phyloP scores from a whole-genome alignment of 495 filamentous ascomycete genomes.

The Lasiosphaeriaceae sp. region DNA sequence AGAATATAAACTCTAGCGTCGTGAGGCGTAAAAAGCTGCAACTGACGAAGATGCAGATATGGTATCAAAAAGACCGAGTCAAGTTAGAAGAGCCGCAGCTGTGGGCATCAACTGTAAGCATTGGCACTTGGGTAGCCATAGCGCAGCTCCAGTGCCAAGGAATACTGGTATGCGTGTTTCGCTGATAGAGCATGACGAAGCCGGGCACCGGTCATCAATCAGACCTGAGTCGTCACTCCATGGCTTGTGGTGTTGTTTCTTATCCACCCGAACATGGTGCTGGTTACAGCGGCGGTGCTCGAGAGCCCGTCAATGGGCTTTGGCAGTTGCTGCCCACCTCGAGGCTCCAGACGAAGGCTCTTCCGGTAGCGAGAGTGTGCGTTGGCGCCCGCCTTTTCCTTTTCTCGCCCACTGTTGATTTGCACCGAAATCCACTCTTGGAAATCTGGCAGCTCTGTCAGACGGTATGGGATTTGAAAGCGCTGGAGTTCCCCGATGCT shows the following conservation, averaged over 20 bases:
- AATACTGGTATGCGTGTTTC: not conserved
- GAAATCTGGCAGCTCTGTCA: slow-evolving; percentile 80
- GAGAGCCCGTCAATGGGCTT: slow-evolving; percentile 46
- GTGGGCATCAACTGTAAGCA: not conserved
- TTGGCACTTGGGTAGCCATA: not conserved
- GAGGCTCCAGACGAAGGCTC: slow-evolving; percentile 81
- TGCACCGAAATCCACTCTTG: slow-evolving; percentile 91
- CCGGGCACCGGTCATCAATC: slow-evolving; percentile 1
- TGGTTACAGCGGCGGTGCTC: slow-evolving; percentile 1
- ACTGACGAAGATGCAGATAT: slow-evolving; percentile 9
- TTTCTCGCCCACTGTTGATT: slow-evolving; percentile 73
- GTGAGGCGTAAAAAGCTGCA: no score
- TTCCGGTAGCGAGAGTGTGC: slow-evolving; percentile 83
- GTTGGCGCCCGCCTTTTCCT: slow-evolving; percentile 62
- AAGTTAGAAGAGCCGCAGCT: not conserved
- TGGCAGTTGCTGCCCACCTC: slow-evolving; percentile 54
- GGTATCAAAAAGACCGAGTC: slow-evolving; percentile 15
- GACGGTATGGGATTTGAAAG: slow-evolving; percentile 92
- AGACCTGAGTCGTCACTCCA: slow-evolving; percentile 16
- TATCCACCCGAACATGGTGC: slow-evolving; percentile 34
- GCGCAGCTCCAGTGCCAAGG: not conserved
- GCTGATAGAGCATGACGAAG: not conserved
- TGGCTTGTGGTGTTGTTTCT: slow-evolving; percentile 20
- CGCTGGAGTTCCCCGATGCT: slow-evolving; percentile 94
- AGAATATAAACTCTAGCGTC: no score